Evolutionary conservation across 345 rosid species (phyloP).

Genomic region (Syzygium aromaticum): DNA sequence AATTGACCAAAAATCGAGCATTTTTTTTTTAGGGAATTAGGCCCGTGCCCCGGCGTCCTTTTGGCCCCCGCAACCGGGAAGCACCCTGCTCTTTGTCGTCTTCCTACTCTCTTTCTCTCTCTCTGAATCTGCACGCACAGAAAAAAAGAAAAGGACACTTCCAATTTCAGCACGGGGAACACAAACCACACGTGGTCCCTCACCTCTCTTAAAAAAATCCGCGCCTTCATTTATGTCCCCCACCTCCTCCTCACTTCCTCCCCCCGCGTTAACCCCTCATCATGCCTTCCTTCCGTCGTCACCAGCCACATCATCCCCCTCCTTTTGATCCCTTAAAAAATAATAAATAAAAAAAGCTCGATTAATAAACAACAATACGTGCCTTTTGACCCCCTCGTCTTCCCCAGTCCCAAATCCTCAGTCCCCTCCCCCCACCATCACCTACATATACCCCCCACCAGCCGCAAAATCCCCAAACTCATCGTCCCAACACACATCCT

Average conservation of each 20-base stretch:
- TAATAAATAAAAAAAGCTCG: too few relatives aligned
- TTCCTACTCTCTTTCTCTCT: neutral
- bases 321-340: too few relatives aligned
- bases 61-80: neutral
- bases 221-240: neutral
- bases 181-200: neutral
- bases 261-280: neutral
- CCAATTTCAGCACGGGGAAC: slow-evolving; percentile 2
- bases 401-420: neutral
- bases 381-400: neutral
- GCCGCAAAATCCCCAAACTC: neutral
- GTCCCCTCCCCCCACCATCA: neutral
- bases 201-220: neutral
- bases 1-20: too few relatives aligned
- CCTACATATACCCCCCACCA: neutral
- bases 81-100: neutral
- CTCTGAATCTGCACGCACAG: neutral
- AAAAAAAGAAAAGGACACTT: neutral
- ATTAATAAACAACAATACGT: too few relatives aligned
- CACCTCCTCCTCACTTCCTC: neutral
- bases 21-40: too few relatives aligned
- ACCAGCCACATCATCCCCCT: neutral
- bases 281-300: neutral
- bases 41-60: neutral
- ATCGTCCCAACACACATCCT: neutral